Evolutionary conservation across 176 grass and related monocot species (phyloP).

Genomic region (Elymus sibiricus): DNA sequence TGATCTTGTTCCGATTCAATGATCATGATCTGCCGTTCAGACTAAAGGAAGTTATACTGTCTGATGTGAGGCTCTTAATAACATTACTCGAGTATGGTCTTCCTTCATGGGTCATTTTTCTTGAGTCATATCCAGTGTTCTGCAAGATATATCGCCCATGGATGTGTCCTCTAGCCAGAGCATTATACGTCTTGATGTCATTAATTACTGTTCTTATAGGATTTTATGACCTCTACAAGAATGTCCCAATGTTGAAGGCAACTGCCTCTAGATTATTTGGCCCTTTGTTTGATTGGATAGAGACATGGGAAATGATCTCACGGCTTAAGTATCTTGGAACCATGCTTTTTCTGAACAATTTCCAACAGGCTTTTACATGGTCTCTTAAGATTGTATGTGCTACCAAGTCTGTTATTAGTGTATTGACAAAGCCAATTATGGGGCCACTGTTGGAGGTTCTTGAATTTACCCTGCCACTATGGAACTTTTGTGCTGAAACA

Average conservation of each 20-base stretch:
- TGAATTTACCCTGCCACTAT: conserved; percentile 70
- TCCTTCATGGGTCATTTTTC: conserved; percentile 96
- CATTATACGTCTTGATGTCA: conserved; percentile 87
- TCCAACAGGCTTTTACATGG: conserved; percentile 82
- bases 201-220: conserved; percentile 89
- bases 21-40: conserved; percentile 85
- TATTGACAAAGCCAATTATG: conserved; percentile 73
- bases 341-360: conserved; percentile 97
- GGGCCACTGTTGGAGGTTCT: conserved; percentile 80
- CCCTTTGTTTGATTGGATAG: conserved; percentile 97
- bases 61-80: conserved; percentile 88
- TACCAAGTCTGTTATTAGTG: conserved; percentile 57
- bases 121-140: conserved; percentile 95
- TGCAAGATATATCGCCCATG: conserved; percentile 95
- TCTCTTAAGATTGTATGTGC: conserved; percentile 70
- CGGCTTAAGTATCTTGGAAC: conserved; percentile 92
- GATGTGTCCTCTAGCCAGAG: conserved; percentile 95
- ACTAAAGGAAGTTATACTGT: conserved; percentile 74
- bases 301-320: conserved; percentile 99
- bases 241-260: conserved; percentile 92
- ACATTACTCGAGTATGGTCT: conserved; percentile 91
- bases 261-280: conserved; percentile 94
- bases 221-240: conserved; percentile 99
- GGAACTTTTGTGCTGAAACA: conserved; percentile 67
- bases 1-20: conserved; percentile 86